Conservation (phyloP, 805 yeast genomes). For the Zygoascus bituminiphila region DNA sequence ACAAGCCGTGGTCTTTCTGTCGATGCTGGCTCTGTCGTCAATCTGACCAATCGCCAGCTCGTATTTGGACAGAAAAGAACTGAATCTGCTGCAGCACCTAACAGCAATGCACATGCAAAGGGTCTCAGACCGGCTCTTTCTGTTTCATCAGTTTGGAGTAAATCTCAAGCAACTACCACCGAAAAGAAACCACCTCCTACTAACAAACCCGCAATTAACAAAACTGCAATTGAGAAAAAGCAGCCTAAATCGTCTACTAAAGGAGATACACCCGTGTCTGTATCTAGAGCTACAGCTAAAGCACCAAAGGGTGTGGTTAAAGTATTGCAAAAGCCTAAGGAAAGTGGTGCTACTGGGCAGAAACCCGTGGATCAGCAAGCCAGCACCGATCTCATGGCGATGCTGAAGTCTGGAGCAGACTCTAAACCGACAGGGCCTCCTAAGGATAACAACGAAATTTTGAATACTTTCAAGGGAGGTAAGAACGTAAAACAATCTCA, state of each 20-base stretch:
- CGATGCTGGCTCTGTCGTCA: slow-evolving; percentile 74
- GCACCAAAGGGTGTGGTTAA: slow-evolving; percentile 6
- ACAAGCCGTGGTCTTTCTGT: slow-evolving; percentile 79
- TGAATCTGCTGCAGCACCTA: not conserved
- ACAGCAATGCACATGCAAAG: not conserved
- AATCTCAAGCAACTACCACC: not conserved
- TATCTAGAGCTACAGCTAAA: too few relatives aligned
- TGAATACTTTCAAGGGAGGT: slow-evolving; percentile 13
- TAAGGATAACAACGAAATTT: slow-evolving; percentile 12
- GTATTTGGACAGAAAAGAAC: slow-evolving; percentile 25
- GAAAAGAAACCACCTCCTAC: slow-evolving; percentile 6
- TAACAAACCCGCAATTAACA: slow-evolving; percentile 1
- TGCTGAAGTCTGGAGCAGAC: slow-evolving; percentile 6
- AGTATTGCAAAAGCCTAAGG: slow-evolving; percentile 8
- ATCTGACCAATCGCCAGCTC: slow-evolving; percentile 65
- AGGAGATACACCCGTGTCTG: not conserved
- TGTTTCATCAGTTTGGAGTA: slow-evolving; percentile 4
- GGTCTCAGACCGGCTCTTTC: not conserved
- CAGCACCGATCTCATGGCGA: slow-evolving; percentile 16
- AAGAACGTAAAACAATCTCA: slow-evolving; percentile 13
- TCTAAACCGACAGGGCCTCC: not conserved
- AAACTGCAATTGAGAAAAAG: slow-evolving; percentile 5
- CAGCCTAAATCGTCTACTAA: slow-evolving; percentile 3
- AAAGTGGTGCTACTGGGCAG: not conserved
- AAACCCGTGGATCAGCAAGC: slow-evolving; percentile 19